Conservation (phyloP, 106 monocot genomes). For the Phalaenopsis equestris region DNA sequence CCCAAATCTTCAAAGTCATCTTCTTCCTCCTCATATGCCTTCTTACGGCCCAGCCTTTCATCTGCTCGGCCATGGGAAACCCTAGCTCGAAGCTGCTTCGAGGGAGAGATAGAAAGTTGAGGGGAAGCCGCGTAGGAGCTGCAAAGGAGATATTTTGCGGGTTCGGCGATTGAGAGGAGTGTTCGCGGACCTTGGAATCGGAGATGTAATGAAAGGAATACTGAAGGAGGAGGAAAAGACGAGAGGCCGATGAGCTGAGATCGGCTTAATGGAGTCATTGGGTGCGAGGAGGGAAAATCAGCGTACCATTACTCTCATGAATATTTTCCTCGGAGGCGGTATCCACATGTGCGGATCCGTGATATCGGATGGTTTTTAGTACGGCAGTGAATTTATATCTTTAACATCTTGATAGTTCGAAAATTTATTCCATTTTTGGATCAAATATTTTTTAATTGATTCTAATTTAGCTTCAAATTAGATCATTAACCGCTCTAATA, state of each 20-base stretch:
- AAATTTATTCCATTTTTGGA: too few species aligned
- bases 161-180: neutral
- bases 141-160: neutral
- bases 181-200: neutral
- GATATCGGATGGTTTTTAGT: too few species aligned
- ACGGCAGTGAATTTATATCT: too few species aligned
- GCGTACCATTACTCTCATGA: neutral
- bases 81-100: neutral
- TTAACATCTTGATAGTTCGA: too few species aligned
- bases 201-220: neutral
- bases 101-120: neutral
- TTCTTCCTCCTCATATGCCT: neutral
- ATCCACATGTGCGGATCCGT: too few species aligned
- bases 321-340: too few species aligned
- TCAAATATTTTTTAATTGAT: too few species aligned
- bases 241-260: neutral
- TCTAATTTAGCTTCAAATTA: too few species aligned
- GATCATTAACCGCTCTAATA: too few species aligned
- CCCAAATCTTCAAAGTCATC: slow-evolving; percentile 35
- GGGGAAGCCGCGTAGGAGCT: neutral
- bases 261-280: neutral
- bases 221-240: neutral
- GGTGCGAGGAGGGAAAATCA: neutral
- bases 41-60: neutral
- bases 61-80: slow-evolving; percentile 7